Percentiles rank a stretch among this genome's conserved stretches.
Evolutionary conservation across 805 yeast species (phyloP).

Genomic region (Saccharomycopsis lassenensis): DNA sequence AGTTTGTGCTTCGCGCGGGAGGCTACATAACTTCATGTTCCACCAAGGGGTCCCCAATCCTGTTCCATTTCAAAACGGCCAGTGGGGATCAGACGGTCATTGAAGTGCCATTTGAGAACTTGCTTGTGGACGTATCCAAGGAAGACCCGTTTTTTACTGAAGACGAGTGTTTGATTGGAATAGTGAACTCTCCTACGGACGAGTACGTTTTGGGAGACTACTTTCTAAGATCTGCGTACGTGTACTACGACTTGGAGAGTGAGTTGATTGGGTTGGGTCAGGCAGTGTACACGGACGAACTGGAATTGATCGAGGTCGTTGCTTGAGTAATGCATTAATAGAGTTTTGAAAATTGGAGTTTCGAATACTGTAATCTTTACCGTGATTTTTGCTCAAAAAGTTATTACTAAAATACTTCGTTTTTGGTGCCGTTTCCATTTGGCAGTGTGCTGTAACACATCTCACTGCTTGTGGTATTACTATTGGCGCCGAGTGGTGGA

Average conservation of each 20-base stretch:
- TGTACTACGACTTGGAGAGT: constrained; percentile 55
- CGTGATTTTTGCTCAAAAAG: too few relatives aligned
- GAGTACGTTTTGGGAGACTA: constrained; percentile 49
- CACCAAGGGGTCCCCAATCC: constrained; percentile 12
- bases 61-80: constrained; percentile 11
- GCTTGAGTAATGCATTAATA: too few relatives aligned
- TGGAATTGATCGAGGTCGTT: too few relatives aligned
- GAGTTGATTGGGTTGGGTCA: constrained; percentile 45
- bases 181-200: constrained; percentile 10
- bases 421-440: too few relatives aligned
- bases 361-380: too few relatives aligned
- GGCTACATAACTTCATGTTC: constrained; percentile 15
- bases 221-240: constrained; percentile 53
- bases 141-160: constrained; percentile 12
- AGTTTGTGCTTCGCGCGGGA: constrained; percentile 8
- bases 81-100: constrained; percentile 5
- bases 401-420: too few relatives aligned
- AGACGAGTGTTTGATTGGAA: constrained; percentile 14
- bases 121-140: constrained; percentile 13
- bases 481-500: too few relatives aligned
- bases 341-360: too few relatives aligned
- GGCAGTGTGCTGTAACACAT: too few relatives aligned
- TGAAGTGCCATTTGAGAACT: constrained; percentile 14
- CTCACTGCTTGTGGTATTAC: too few relatives aligned
- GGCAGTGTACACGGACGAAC: constrained; percentile 20